phyloP scores from a whole-genome alignment of 768 basidiomycete species.

The Hemileccinum impolitum region DNA sequence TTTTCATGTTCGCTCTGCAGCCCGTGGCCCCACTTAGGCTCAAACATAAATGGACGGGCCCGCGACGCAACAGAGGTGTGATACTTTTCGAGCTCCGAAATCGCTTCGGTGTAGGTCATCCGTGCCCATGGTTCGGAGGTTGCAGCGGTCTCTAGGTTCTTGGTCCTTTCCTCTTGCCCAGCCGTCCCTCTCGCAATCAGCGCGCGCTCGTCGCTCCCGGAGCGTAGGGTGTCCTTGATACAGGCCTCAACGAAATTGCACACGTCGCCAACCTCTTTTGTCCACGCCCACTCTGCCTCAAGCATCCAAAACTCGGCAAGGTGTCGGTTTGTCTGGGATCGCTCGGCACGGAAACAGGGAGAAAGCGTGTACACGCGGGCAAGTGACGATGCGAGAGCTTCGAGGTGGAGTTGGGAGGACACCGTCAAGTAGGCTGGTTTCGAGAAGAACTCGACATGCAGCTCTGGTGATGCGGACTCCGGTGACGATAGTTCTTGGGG shows the following conservation, averaged over 20 bases:
- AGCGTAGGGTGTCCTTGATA: constrained; percentile 40
- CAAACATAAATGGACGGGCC: constrained; percentile 45
- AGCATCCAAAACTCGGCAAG: constrained; percentile 99
- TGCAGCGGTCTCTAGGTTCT: constrained; percentile 37
- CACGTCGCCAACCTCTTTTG: constrained; percentile 43
- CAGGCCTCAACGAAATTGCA: constrained; percentile 56
- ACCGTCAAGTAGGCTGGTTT: constrained; percentile 84
- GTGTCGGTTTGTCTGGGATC: constrained; percentile 84
- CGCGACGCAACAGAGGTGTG: constrained; percentile 24
- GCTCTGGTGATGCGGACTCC: constrained; percentile 1
- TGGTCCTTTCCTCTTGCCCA: constrained; percentile 33
- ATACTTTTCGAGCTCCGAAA: constrained; percentile 50
- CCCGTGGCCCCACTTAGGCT: constrained; percentile 62
- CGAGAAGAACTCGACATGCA: constrained; percentile 61
- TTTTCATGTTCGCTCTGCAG: constrained; percentile 92
- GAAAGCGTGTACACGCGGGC: constrained; percentile 89
- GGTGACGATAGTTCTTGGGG: constrained; percentile 2
- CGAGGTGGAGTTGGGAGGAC: constrained; percentile 94
- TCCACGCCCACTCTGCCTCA: constrained; percentile 87
- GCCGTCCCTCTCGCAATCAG: constrained; percentile 32
- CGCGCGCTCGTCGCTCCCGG: constrained; percentile 31
- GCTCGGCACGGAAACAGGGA: constrained; percentile 93
- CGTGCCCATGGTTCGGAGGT: constrained; percentile 53
- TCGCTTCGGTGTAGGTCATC: constrained; percentile 77
- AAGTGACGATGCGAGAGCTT: constrained; percentile 74